Percentiles rank a stretch among this genome's conserved stretches.
These are phyloP conservation scores for Apophysomyces trapeziformis DNA, from an alignment of 371 early-diverging fungal genomes.

Conservation along the genomic window DNA sequence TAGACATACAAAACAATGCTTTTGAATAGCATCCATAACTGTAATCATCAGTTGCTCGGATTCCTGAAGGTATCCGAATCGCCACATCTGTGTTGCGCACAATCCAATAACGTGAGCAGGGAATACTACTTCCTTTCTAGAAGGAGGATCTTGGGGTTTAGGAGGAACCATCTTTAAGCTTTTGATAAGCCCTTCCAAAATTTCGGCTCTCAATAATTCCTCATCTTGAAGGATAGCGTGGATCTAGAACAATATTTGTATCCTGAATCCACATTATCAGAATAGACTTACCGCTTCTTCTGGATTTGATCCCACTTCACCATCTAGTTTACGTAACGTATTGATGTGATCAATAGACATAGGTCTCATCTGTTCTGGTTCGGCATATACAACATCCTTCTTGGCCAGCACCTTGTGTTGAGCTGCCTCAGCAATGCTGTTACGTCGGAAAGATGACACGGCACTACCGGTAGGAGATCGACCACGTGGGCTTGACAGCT, in stretches of 20 bases:
- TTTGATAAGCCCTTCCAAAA: slow-evolving; percentile 86
- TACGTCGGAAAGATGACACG: slow-evolving; percentile 35
- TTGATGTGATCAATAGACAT: slow-evolving; percentile 46
- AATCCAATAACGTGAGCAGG: slow-evolving; percentile 92
- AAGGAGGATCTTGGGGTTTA: slow-evolving; percentile 79
- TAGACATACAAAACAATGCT: slow-evolving; percentile 63
- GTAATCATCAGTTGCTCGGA: slow-evolving; percentile 84
- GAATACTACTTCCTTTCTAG: slow-evolving; percentile 88
- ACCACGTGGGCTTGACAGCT: slow-evolving; percentile 36
- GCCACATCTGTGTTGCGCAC: slow-evolving; percentile 87
- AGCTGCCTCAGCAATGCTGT: slow-evolving; percentile 30
- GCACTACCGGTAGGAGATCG: slow-evolving; percentile 41
- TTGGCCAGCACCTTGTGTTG: slow-evolving; percentile 23
- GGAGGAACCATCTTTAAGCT: slow-evolving; percentile 88
- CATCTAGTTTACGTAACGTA: slow-evolving; percentile 31
- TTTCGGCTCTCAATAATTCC: slow-evolving; percentile 80
- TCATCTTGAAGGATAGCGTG: slow-evolving; percentile 64
- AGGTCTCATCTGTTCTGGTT: slow-evolving; percentile 49
- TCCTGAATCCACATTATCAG: slow-evolving; percentile 6
- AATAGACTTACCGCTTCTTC: slow-evolving; percentile 50
- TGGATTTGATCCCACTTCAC: slow-evolving; percentile 43
- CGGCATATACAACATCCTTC: slow-evolving; percentile 27
- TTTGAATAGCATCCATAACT: slow-evolving; percentile 87
- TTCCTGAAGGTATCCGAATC: slow-evolving; percentile 77
- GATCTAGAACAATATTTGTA: slow-evolving; percentile 26